A percentile compares a stretch with the other conserved stretches of the same genome.
These are phyloP conservation scores for Albatrellus sp. DNA, from an alignment of 1,284 basidiomycete species.

Conservation along the genomic window DNA sequence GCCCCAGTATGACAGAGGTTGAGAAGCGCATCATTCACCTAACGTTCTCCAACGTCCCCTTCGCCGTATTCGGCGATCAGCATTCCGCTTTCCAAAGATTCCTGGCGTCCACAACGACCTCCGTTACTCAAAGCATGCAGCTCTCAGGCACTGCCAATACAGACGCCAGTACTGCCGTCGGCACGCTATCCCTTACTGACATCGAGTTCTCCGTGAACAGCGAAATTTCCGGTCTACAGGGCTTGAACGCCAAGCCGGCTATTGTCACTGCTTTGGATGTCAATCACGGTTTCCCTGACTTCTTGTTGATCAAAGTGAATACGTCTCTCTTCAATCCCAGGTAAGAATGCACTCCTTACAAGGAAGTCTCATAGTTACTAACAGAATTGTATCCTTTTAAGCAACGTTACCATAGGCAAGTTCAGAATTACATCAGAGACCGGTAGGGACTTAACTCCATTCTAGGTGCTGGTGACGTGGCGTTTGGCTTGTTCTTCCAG, in stretches of 20 bases:
- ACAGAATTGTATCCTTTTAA: no score
- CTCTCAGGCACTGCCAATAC: constrained; percentile 50
- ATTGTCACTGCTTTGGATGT: constrained; percentile 51
- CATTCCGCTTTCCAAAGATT: constrained; percentile 52
- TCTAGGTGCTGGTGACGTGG: constrained; percentile 3
- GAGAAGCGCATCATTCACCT: constrained; percentile 50
- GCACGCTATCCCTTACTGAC: constrained; percentile 45
- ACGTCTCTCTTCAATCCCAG: constrained; percentile 51
- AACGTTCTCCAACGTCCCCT: constrained; percentile 49
- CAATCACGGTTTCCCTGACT: constrained; percentile 54
- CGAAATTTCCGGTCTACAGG: constrained; percentile 55
- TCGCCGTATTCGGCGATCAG: constrained; percentile 39
- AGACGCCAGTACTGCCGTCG: constrained; percentile 59
- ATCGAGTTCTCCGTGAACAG: constrained; percentile 59
- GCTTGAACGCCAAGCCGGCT: constrained; percentile 49
- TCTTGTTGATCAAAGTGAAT: constrained; percentile 59
- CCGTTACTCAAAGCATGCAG: constrained; percentile 34
- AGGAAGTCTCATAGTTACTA: constrained; percentile 1
- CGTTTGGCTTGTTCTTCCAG: constrained; percentile 27
- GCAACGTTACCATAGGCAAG: constrained; percentile 56
- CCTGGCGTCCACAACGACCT: constrained; percentile 51
- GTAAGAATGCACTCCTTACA: constrained; percentile 19
- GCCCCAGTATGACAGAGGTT: constrained; percentile 52
- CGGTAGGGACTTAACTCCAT: constrained; percentile 4
- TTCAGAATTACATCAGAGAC: neutral